These are phyloP conservation scores for Xylaria sp. DNA, from an alignment of 495 filamentous ascomycete species.

Conservation along the genomic window DNA sequence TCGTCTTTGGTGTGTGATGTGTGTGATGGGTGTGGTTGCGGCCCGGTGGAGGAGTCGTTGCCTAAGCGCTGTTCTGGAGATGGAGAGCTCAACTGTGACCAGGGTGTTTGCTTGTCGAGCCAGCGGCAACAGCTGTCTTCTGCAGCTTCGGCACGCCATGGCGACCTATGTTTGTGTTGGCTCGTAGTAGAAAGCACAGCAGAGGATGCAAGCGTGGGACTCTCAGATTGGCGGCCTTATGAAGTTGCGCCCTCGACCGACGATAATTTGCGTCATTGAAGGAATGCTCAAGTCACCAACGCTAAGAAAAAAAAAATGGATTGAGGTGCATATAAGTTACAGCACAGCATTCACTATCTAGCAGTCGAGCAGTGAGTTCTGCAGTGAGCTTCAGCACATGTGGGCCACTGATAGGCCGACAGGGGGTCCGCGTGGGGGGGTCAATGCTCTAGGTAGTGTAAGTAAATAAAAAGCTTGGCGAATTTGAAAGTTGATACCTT, in stretches of 20 bases:
- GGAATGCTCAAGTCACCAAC: constrained; percentile 10
- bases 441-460: no score
- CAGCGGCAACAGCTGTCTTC: constrained; percentile 38
- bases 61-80: constrained; percentile 23
- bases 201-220: not conserved
- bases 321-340: not conserved
- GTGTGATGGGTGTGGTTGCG: constrained; percentile 7
- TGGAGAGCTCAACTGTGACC: constrained; percentile 32
- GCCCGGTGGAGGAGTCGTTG: constrained; percentile 27
- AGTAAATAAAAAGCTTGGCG: constrained; percentile 9
- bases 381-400: constrained; percentile 1
- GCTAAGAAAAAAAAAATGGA: constrained; percentile 8
- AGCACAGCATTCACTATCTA: no score
- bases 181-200: not conserved
- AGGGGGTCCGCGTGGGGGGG: no score
- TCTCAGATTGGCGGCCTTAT: not conserved
- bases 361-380: no score
- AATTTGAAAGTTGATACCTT: no score
- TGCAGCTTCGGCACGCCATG: constrained; percentile 47
- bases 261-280: constrained; percentile 27
- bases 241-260: constrained; percentile 8
- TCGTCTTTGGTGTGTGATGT: constrained; percentile 33
- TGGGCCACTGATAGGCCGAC: not conserved
- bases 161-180: not conserved
- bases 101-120: constrained; percentile 34